These are phyloP conservation scores for Fusarium duplospermum DNA, from an alignment of 2,329 filamentous ascomycete species.

Conservation along the genomic window DNA sequence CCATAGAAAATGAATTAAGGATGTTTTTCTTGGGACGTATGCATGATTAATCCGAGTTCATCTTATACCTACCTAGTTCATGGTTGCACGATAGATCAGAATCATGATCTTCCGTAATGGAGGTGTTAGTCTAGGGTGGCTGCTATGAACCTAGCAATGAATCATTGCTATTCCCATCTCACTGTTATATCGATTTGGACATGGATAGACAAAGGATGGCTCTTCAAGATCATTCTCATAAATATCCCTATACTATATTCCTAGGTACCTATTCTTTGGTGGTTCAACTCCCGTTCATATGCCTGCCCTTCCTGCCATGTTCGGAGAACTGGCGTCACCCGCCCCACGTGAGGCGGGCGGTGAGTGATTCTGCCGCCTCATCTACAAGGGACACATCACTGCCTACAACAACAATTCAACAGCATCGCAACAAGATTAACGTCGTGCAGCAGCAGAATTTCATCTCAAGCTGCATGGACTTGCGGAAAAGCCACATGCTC, in stretches of 20 bases:
- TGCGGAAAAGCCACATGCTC: conserved; percentile 36
- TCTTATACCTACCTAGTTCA: not conserved
- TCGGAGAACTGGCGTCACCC: not conserved
- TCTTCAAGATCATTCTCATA: not conserved
- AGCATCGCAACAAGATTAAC: conserved; percentile 23
- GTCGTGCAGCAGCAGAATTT: conserved; percentile 29
- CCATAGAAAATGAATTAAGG: conserved; percentile 20
- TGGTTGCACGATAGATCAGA: no score
- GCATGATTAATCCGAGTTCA: not conserved
- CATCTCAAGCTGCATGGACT: conserved; percentile 43
- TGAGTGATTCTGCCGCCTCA: conserved; percentile 46
- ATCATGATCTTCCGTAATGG: not conserved
- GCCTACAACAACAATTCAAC: conserved; percentile 33
- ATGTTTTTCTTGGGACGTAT: not conserved
- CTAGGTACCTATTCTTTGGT: no score
- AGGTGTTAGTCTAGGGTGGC: not conserved
- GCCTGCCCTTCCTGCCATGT: not conserved
- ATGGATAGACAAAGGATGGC: not conserved
- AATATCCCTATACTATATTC: not conserved
- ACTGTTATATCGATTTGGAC: no score
- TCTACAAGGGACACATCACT: conserved; percentile 48
- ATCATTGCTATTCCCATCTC: not conserved
- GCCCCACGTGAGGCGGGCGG: conserved; percentile 45
- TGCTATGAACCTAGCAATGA: not conserved
- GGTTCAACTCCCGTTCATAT: not conserved